Conservation (phyloP, 768 basidiomycete genomes). For the Russula brevipes region DNA sequence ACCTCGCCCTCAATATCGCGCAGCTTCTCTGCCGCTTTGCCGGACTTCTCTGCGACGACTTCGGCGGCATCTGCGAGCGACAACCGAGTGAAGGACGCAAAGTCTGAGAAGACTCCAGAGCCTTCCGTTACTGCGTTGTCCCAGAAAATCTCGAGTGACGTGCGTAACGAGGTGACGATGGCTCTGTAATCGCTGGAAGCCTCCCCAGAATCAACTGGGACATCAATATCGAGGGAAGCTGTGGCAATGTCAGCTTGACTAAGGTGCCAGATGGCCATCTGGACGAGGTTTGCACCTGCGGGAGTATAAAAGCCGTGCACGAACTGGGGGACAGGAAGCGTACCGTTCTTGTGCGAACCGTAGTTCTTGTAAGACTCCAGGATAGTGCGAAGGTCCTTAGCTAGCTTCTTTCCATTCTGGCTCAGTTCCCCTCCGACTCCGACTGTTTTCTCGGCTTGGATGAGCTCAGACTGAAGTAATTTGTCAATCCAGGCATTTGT, state of each 20-base stretch:
- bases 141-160: conserved; percentile 50
- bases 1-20: conserved; percentile 54
- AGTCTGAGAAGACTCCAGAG: conserved; percentile 50
- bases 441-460: conserved; percentile 40
- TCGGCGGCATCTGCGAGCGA: conserved; percentile 65
- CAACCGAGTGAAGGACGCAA: conserved; percentile 59
- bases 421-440: conserved; percentile 42
- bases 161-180: conserved; percentile 46
- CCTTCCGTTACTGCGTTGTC: conserved; percentile 50
- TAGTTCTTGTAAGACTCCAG: conserved; percentile 56
- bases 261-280: conserved; percentile 63
- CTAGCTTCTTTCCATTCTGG: conserved; percentile 49
- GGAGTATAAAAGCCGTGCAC: background rate
- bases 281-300: conserved; percentile 58
- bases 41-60: conserved; percentile 48
- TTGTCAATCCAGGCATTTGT: conserved; percentile 49
- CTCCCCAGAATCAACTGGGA: conserved; percentile 39
- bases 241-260: conserved; percentile 46
- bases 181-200: conserved; percentile 47
- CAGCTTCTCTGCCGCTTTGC: conserved; percentile 46
- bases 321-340: background rate
- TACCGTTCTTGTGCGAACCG: conserved; percentile 54
- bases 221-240: conserved; percentile 33
- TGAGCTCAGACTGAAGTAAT: conserved; percentile 45
- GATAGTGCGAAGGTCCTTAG: conserved; percentile 45